A percentile compares a stretch with the other conserved stretches of the same genome.
Conservation (phyloP, 2,329 filamentous ascomycete genomes). For the Neonectria sp. region DNA sequence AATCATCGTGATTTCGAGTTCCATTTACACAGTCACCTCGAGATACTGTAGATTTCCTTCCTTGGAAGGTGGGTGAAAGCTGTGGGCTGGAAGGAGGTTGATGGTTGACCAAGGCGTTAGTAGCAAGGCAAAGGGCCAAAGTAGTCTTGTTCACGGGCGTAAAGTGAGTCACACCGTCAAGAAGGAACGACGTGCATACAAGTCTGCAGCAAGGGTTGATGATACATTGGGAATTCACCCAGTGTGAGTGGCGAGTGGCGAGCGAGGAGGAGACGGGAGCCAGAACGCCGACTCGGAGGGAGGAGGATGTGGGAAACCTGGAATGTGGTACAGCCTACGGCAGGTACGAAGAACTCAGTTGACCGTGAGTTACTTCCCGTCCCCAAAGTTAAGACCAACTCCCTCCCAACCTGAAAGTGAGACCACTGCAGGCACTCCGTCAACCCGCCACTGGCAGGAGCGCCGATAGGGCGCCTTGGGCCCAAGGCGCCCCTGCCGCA, state of each 20-base stretch:
- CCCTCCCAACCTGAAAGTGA: background rate
- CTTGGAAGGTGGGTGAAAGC: slow-evolving; percentile 4
- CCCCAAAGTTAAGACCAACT: no score
- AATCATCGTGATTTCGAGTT: background rate
- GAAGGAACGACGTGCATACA: background rate
- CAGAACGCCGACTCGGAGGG: no score
- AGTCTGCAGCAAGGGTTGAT: slow-evolving; percentile 1
- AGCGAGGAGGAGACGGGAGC: background rate
- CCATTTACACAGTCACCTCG: background rate
- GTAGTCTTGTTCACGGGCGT: background rate
- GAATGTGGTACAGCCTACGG: background rate
- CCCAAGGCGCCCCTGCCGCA: slow-evolving; percentile 4
- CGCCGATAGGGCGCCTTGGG: slow-evolving; percentile 1
- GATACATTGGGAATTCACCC: background rate
- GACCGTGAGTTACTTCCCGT: no score
- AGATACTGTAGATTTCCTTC: background rate
- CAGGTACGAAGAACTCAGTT: background rate
- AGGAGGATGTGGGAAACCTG: background rate
- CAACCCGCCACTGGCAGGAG: background rate
- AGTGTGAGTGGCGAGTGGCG: background rate
- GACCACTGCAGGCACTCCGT: background rate
- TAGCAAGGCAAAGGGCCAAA: background rate
- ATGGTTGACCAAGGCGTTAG: background rate
- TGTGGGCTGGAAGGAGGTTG: background rate
- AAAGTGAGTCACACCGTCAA: slow-evolving; percentile 6